Base-by-base conservation (phyloP, 192 early-diverging fungal species). In the Linnemannia schmuckeri region DNA sequence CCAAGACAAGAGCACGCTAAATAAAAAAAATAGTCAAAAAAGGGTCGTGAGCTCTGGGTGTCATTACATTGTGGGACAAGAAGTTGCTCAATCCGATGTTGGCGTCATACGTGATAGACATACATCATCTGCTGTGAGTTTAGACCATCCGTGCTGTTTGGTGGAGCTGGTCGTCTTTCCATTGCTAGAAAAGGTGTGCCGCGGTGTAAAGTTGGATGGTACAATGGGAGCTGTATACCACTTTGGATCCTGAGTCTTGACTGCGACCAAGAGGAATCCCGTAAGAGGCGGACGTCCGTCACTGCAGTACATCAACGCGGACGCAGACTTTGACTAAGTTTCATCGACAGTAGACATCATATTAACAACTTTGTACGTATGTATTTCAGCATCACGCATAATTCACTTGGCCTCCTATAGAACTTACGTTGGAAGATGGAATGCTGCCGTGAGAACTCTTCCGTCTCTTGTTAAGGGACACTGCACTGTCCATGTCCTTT, bases 1-100 rank as follows among this genome's bases (percentile, higher is more conserved):
- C 96, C 12, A 96, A 88, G 18, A 95, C 88, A 35, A 89, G 88
- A 2, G 93, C 92, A 30, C 96, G 93, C 75, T 92, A 76, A 35
- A 93, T 93, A 40, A 75, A 40, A 66, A 70, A 57, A 30, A 44
- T 41, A 33, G 49, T 18, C 49, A 52, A 52, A 52, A 18, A 4
- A 46, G 7, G 40, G 8, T 54, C 15, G 68, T 30, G n/a, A 54
- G 61, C 40, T 15, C 61, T 13, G 12, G 13, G n/a, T 66, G n/a
- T 66, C 61, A 4, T 66, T 15, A 30, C 22, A 57, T 61, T 20
- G 12, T 70, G 27, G 30, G 24, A 27, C 30, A 20, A 20, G 54
- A 12, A 1, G 27, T 47, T 20, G 13, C n/a, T 20, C 17, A 74
- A 13, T 22, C 8, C 10, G 3, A 22, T 46, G 33, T 66, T 17